These are phyloP conservation scores for Globisporangium irregulare DNA, from an alignment of 352 stramenopile species.

Conservation along the genomic window DNA sequence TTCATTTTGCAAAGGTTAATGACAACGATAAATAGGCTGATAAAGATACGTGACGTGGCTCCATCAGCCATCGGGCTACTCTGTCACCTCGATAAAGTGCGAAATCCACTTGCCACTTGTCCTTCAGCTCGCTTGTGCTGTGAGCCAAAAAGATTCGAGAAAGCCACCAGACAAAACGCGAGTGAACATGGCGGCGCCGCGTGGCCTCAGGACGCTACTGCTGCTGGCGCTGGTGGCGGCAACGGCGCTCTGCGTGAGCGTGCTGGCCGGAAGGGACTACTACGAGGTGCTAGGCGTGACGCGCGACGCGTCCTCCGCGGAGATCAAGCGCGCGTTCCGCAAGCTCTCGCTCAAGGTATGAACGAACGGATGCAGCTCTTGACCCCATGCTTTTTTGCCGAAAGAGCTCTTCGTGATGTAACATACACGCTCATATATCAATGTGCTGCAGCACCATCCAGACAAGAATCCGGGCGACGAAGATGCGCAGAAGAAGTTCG, in stretches of 20 bases:
- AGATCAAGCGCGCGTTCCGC: slow-evolving; percentile 85
- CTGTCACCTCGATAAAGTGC: neutral
- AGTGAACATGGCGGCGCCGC: slow-evolving; percentile 8
- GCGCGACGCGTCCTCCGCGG: slow-evolving; percentile 54
- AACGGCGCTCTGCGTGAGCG: slow-evolving; percentile 22
- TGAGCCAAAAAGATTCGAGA: slow-evolving; percentile 12
- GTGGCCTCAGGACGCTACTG: slow-evolving; percentile 15
- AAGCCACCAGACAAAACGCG: neutral
- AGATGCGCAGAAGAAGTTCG: slow-evolving; percentile 84
- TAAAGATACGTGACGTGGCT: neutral
- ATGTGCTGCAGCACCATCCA: slow-evolving; percentile 63
- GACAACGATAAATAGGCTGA: neutral
- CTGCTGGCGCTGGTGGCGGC: slow-evolving; percentile 29
- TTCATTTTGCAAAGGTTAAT: neutral
- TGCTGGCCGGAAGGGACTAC: slow-evolving; percentile 49
- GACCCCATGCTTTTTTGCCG: neutral
- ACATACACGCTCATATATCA: neutral
- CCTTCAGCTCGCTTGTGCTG: neutral
- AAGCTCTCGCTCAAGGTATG: slow-evolving; percentile 87
- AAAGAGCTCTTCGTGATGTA: slow-evolving; percentile 1
- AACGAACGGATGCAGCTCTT: neutral
- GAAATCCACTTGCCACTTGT: neutral
- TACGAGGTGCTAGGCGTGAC: slow-evolving; percentile 71
- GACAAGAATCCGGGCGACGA: slow-evolving; percentile 90
- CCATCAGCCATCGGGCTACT: neutral